Evolutionary conservation across 371 early-diverging fungal species (phyloP), one percentile per base, ranked within the genome.

Genomic region (Rhizopus delemar): DNA sequence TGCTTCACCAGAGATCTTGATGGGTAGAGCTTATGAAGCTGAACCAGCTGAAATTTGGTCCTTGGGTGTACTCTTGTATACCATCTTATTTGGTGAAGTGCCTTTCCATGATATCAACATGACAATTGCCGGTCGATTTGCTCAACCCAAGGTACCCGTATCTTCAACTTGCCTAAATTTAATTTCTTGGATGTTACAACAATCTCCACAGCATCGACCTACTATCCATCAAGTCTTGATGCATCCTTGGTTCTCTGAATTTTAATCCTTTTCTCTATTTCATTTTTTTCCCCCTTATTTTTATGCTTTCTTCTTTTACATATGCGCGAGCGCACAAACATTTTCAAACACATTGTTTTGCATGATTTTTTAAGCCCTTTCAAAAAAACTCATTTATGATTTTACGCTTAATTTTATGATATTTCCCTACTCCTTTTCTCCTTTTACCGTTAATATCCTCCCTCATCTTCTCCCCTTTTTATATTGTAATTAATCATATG

Each of bases 31-130:
- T 55, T 93, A 93, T 66, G 69, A 81, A 16, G 91, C 91, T 7
- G 89, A 87, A 41, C 84, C 90, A 28, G 88, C 89, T 13, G 94
- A 94, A 56, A 77, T 93, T 22, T 94, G 93, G 93, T 81, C 90
- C 0, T 65, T 92, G 5, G 93, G 93, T 22, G 80, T 88, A 46
- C 74, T 90, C 41, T 73, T 93, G 36, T 92, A 89, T 78, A 90
- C 85, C 0, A 84, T 92, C 51, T 75, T 87, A 32, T 83, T 79
- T 61, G 93, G 93, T 8, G 88, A 87, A 61, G 86, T 83, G 0
- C 91, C 93, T 0, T 92, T 92, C 73, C 73, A 75, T 35, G 75
- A 83, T 46, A 74, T 78, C 8, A 49, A 66, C 65, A 84, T 66
- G 67, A 86, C 71, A 35, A 69, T 74, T 54, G 68, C 75, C 31